A percentile compares a stretch with the other conserved stretches of the same genome.
Evolutionary conservation across 345 rosid genomes (phyloP).

Genomic region (Acer campestre): DNA sequence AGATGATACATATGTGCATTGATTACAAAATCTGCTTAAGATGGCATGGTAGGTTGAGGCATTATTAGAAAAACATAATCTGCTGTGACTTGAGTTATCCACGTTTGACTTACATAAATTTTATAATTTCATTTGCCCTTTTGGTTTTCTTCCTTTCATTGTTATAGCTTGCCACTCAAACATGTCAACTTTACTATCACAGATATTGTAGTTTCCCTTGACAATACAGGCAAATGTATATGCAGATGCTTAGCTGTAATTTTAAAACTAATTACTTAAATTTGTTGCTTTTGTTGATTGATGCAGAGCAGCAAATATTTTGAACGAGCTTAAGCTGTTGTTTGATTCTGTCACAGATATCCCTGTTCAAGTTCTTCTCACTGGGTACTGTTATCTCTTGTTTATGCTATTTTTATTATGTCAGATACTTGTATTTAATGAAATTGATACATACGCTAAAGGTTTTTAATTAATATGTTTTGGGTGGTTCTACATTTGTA

Average conservation of each 20-base stretch:
- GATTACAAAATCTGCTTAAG: background rate
- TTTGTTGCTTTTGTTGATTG: background rate
- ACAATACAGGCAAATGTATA: background rate
- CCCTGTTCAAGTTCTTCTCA: constrained; percentile 74
- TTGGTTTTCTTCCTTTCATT: background rate
- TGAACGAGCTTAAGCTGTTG: constrained; percentile 52
- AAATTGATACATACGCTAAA: background rate
- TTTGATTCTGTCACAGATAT: constrained; percentile 53
- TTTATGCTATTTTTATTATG: background rate
- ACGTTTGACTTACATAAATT: background rate
- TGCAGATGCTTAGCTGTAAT: background rate
- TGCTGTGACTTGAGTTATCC: background rate
- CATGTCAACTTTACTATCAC: background rate
- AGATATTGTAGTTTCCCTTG: background rate
- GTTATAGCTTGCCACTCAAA: background rate
- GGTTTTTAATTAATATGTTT: background rate
- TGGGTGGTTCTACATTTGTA: background rate
- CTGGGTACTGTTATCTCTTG: constrained; percentile 50
- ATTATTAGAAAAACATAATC: background rate
- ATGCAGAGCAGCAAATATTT: constrained; percentile 67
- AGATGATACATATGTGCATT: background rate
- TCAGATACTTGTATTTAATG: background rate
- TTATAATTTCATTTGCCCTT: background rate
- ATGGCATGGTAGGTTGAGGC: background rate
- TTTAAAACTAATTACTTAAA: background rate